Conservation (phyloP, 305 asterid species). For the Petunia hybrid region DNA sequence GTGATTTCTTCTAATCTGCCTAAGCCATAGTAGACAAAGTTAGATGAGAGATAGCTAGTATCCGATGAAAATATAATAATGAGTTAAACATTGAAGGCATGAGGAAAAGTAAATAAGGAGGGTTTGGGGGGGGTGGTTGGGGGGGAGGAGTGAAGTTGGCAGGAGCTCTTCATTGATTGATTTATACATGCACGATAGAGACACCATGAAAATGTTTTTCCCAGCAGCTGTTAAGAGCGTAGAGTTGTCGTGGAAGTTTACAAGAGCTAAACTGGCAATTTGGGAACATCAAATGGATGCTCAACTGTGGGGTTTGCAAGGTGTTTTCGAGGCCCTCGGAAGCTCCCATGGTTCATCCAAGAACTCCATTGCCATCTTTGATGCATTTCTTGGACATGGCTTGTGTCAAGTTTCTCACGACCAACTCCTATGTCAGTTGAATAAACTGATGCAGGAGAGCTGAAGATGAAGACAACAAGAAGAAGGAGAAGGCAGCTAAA, state of each 20-base stretch:
- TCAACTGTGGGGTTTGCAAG: constrained; percentile 48
- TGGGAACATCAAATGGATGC: constrained; percentile 43
- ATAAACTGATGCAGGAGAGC: constrained; percentile 36
- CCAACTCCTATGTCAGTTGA: constrained; percentile 24
- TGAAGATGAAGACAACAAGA: constrained; percentile 48
- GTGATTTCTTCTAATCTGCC: too few relatives aligned
- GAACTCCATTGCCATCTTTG: constrained; percentile 50
- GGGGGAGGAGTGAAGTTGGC: neutral
- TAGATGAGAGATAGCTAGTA: too few relatives aligned
- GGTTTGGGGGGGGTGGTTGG: neutral
- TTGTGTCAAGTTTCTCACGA: constrained; percentile 5
- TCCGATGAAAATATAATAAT: neutral
- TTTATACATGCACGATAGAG: neutral
- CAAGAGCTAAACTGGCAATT: constrained; percentile 47
- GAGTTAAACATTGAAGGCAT: neutral
- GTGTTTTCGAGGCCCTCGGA: constrained; percentile 53
- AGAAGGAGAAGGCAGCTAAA: constrained; percentile 39
- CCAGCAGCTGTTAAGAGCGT: neutral
- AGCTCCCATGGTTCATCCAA: constrained; percentile 70
- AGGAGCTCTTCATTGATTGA: neutral
- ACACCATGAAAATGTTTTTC: too few relatives aligned
- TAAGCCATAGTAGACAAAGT: too few relatives aligned
- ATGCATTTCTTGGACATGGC: constrained; percentile 15
- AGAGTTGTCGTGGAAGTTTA: constrained; percentile 1
- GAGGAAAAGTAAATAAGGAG: neutral